A percentile compares a stretch with the other conserved stretches of the same genome.
phyloP scores from a whole-genome alignment of 2,329 filamentous ascomycete species.

The Paraconiothyrium sp. region DNA sequence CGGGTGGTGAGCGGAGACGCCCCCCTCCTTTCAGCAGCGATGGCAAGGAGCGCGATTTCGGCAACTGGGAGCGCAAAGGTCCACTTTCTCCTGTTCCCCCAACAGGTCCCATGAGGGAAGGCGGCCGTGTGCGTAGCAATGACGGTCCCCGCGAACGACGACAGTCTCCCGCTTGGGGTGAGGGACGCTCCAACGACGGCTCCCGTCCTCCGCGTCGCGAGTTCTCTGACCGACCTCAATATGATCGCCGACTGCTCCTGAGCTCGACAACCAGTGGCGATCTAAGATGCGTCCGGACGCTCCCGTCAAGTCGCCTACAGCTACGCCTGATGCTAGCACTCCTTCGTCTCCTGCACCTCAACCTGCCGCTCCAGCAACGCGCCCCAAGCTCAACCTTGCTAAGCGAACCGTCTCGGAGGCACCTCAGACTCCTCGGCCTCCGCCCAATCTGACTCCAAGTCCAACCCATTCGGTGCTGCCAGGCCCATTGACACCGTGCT shows the following conservation, averaged over 20 bases:
- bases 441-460: conserved; percentile 72
- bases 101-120: conserved; percentile 59
- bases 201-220: conserved; percentile 81
- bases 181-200: conserved; percentile 74
- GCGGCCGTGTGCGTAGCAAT: conserved; percentile 67
- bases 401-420: conserved; percentile 92
- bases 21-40: conserved; percentile 70
- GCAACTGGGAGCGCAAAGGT: conserved; percentile 94
- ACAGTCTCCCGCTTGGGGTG: conserved; percentile 78
- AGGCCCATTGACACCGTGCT: conserved; percentile 90
- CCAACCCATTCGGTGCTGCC: conserved; percentile 92
- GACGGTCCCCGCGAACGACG: conserved; percentile 55
- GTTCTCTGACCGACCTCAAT: conserved; percentile 72
- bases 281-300: conserved; percentile 87
- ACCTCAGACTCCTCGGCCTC: conserved; percentile 56
- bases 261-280: conserved; percentile 94
- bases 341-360: conserved; percentile 76
- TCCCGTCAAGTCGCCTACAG: conserved; percentile 68
- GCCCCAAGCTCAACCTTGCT: conserved; percentile 85
- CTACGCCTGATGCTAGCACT: conserved; percentile 77
- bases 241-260: conserved; percentile 84
- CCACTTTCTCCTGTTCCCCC: conserved; percentile 77
- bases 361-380: conserved; percentile 66
- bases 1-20: conserved; percentile 70
- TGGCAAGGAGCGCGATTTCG: conserved; percentile 80